These are phyloP conservation scores for Phytophthora lateralis DNA, from an alignment of 352 stramenopile species.

Conservation along the genomic window DNA sequence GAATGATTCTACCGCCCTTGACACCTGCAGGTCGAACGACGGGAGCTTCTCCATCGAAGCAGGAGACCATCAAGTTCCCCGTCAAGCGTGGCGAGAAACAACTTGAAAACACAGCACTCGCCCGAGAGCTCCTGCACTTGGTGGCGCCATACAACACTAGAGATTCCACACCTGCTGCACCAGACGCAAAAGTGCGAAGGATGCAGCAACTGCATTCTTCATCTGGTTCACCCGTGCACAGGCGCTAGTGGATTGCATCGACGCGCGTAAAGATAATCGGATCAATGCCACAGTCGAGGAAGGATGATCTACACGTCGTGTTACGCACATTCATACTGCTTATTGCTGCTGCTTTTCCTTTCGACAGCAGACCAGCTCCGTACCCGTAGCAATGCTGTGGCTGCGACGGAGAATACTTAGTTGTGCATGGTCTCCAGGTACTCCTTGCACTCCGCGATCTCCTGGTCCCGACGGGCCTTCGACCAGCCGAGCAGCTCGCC, in stretches of 20 bases:
- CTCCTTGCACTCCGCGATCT: conserved; percentile 74
- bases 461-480: conserved; percentile 74
- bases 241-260: conserved; percentile 7
- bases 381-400: conserved; percentile 23
- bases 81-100: conserved; percentile 14
- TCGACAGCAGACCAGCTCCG: conserved; percentile 13
- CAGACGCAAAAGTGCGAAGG: conserved; percentile 25
- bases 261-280: background rate
- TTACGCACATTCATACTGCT: conserved; percentile 28
- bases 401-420: conserved; percentile 37
- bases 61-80: background rate
- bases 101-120: conserved; percentile 53
- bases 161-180: conserved; percentile 20
- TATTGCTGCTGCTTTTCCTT: conserved; percentile 9
- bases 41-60: conserved; percentile 13
- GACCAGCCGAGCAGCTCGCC: conserved; percentile 87
- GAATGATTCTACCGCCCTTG: conserved; percentile 24
- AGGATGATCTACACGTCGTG: conserved; percentile 24
- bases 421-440: conserved; percentile 91
- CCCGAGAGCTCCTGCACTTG: conserved; percentile 64
- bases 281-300: background rate
- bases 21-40: background rate
- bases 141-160: conserved; percentile 55
- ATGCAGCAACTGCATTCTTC: conserved; percentile 32
- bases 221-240: conserved; percentile 21